phyloP scores from a whole-genome alignment of 2,329 filamentous ascomycete genomes.

The Zelopaecilomyces penicillatus region DNA sequence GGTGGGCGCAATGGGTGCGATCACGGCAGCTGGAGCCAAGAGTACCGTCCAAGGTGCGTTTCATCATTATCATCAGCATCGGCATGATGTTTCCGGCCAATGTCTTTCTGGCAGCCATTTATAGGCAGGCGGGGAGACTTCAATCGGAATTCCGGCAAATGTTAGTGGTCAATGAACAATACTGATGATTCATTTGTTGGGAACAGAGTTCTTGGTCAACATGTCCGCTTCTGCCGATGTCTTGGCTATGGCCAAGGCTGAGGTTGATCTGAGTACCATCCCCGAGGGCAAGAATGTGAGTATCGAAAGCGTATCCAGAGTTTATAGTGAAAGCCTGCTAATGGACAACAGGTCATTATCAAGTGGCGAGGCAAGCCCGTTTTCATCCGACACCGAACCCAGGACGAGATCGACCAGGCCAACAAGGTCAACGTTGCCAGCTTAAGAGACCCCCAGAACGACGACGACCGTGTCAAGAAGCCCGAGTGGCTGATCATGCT shows the following conservation, averaged over 20 bases:
- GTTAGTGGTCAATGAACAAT: constrained; percentile 16
- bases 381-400: constrained; percentile 97
- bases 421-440: constrained; percentile 75
- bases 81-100: too few species aligned
- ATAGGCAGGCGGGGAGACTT: constrained; percentile 2
- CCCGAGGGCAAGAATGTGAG: constrained; percentile 99
- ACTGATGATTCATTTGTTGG: constrained; percentile 17
- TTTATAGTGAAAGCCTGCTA: background rate
- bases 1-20: constrained; percentile 89
- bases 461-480: constrained; percentile 92
- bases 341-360: constrained; percentile 69
- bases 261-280: constrained; percentile 85
- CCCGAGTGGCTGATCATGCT: constrained; percentile 99
- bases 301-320: constrained; percentile 14
- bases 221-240: constrained; percentile 99
- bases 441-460: constrained; percentile 84
- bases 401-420: constrained; percentile 88
- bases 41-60: constrained; percentile 90
- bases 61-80: too few species aligned
- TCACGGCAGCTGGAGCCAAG: constrained; percentile 91
- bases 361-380: constrained; percentile 99
- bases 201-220: constrained; percentile 94
- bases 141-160: background rate
- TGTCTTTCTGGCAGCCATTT: too few species aligned
- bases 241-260: constrained; percentile 98